Percentiles rank a stretch among this genome's conserved stretches.
Evolutionary conservation across 768 basidiomycete genomes (phyloP).

Genomic region (Hemileccinum impolitum): DNA sequence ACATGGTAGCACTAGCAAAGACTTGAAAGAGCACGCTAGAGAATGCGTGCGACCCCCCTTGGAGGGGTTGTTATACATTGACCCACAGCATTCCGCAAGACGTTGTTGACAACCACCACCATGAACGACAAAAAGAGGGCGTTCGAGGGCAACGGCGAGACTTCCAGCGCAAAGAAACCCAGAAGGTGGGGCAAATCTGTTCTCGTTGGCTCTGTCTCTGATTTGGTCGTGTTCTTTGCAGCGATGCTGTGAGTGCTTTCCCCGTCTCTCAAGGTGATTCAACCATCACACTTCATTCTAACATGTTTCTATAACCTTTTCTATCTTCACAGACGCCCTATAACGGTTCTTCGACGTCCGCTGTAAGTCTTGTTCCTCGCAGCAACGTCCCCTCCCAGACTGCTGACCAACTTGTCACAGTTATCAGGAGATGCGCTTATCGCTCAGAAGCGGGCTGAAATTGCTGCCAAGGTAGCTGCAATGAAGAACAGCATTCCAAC

Average conservation of each 20-base stretch:
- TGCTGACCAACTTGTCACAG: slow-evolving; percentile 27
- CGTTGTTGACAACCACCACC: slow-evolving; percentile 7
- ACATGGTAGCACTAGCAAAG: slow-evolving; percentile 11
- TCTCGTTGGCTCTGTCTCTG: slow-evolving; percentile 2
- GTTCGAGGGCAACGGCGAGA: slow-evolving; percentile 52
- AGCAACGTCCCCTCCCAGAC: background rate
- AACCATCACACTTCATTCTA: slow-evolving; percentile 46
- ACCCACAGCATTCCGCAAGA: too few relatives aligned
- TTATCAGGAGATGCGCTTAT: slow-evolving; percentile 62
- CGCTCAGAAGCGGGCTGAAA: slow-evolving; percentile 79
- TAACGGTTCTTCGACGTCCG: slow-evolving; percentile 42
- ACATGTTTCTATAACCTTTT: slow-evolving; percentile 66
- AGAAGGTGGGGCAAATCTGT: slow-evolving; percentile 51
- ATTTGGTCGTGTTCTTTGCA: slow-evolving; percentile 31
- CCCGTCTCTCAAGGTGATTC: slow-evolving; percentile 66
- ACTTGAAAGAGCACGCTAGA: background rate
- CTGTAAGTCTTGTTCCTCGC: slow-evolving; percentile 38
- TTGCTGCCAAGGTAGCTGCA: slow-evolving; percentile 80
- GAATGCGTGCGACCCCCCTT: slow-evolving; percentile 15
- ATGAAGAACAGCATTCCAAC: slow-evolving; percentile 50
- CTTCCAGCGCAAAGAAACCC: slow-evolving; percentile 50
- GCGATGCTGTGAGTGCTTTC: slow-evolving; percentile 62
- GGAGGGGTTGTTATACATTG: slow-evolving; percentile 11
- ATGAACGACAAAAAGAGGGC: slow-evolving; percentile 72
- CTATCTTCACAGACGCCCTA: slow-evolving; percentile 43